These are phyloP conservation scores for Kodamaea plutei DNA, from an alignment of 1,139 yeast genomes.

Conservation along the genomic window DNA sequence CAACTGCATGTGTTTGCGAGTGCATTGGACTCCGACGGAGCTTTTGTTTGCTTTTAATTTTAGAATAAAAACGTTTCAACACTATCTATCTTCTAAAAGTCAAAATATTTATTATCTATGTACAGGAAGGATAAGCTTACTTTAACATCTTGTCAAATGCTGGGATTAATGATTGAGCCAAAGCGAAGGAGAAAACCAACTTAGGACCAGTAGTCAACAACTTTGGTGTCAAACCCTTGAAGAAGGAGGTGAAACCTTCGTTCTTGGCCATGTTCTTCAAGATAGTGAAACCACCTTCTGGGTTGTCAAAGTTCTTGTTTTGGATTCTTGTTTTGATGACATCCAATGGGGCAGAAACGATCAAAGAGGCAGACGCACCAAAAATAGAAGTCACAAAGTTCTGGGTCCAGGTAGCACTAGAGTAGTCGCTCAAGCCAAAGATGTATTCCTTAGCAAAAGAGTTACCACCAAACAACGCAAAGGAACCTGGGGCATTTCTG, in stretches of 20 bases:
- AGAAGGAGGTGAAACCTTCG: slow-evolving; percentile 87
- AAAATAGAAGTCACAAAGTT: slow-evolving; percentile 93
- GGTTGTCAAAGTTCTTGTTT: slow-evolving; percentile 91
- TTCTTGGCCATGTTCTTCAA: slow-evolving; percentile 88
- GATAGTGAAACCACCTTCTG: slow-evolving; percentile 89
- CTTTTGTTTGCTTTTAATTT: too few relatives aligned
- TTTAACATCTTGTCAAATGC: slow-evolving; percentile 74
- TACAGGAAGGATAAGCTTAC: slow-evolving; percentile 13
- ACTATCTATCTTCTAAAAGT: neutral
- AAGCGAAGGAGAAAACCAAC: slow-evolving; percentile 91
- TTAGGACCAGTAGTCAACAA: slow-evolving; percentile 97
- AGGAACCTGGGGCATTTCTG: slow-evolving; percentile 98
- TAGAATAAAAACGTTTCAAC: too few relatives aligned
- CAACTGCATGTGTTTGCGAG: too few relatives aligned
- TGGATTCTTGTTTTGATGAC: slow-evolving; percentile 98
- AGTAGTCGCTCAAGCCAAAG: slow-evolving; percentile 79
- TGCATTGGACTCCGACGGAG: too few relatives aligned
- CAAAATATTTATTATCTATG: slow-evolving; percentile 4
- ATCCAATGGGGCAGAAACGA: slow-evolving; percentile 96
- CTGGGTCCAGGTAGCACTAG: slow-evolving; percentile 90
- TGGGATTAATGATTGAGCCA: slow-evolving; percentile 95
- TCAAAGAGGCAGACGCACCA: slow-evolving; percentile 96
- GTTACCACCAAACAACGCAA: slow-evolving; percentile 96
- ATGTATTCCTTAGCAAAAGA: slow-evolving; percentile 98
- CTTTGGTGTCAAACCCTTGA: slow-evolving; percentile 96